These are phyloP conservation scores for Sporothrix inflata DNA, from an alignment of 2,329 filamentous ascomycete genomes.

Conservation along the genomic window DNA sequence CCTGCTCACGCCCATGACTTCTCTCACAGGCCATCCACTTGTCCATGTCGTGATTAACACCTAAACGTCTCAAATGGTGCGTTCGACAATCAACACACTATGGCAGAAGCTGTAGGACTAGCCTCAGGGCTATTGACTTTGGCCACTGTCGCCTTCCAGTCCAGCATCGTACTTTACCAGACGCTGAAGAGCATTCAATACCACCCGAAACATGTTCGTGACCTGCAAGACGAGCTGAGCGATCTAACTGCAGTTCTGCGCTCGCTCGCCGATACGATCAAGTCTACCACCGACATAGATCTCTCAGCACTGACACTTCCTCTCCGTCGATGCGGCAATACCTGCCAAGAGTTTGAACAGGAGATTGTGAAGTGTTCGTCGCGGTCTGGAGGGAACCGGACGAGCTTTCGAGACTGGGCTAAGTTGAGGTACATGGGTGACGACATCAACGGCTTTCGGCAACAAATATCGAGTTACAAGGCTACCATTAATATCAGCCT, in stretches of 20 bases:
- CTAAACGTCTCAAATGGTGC: constrained; percentile 6
- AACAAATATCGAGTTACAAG: constrained; percentile 20
- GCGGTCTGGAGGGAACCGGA: constrained; percentile 11
- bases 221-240: background rate
- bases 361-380: constrained; percentile 15
- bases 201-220: constrained; percentile 6
- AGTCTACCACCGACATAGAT: constrained; percentile 10
- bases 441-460: constrained; percentile 18
- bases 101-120: constrained; percentile 12
- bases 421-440: constrained; percentile 21
- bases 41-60: background rate
- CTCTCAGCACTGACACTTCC: constrained; percentile 11
- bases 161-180: constrained; percentile 1
- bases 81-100: constrained; percentile 12
- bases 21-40: background rate
- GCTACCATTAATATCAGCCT: constrained; percentile 10
- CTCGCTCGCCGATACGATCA: constrained; percentile 16
- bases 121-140: constrained; percentile 18
- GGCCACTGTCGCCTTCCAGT: constrained; percentile 10
- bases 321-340: background rate
- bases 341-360: constrained; percentile 14
- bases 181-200: constrained; percentile 19
- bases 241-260: background rate
- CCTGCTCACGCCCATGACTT: constrained; percentile 2
- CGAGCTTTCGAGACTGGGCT: constrained; percentile 21